Evolutionary conservation across 805 yeast genomes (phyloP).

Genomic region (Saccharomycopsis guyanensis): DNA sequence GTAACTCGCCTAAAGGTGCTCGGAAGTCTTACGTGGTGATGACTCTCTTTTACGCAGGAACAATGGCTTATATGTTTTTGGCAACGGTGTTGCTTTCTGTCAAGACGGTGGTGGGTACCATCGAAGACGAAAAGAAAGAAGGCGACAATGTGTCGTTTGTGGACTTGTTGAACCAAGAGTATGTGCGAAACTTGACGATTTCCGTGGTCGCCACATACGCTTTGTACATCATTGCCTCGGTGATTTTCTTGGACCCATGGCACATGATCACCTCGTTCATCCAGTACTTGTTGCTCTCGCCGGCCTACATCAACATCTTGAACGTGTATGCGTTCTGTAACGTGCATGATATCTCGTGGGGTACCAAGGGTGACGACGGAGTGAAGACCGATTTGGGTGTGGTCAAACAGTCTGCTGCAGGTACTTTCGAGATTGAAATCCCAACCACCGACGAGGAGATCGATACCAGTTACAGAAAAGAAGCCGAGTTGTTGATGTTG

Average conservation of each 20-base stretch:
- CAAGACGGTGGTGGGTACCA: slow-evolving; percentile 37
- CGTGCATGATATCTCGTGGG: slow-evolving; percentile 96
- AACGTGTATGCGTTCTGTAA: slow-evolving; percentile 95
- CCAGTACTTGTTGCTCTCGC: slow-evolving; percentile 79
- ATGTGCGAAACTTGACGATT: slow-evolving; percentile 78
- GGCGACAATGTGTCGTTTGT: slow-evolving; percentile 15
- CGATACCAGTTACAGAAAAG: slow-evolving; percentile 63
- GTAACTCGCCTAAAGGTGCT: slow-evolving; percentile 92
- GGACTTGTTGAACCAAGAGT: slow-evolving; percentile 52
- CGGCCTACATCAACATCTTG: slow-evolving; percentile 83
- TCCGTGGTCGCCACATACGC: slow-evolving; percentile 81
- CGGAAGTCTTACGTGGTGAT: slow-evolving; percentile 66
- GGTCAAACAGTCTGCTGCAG: slow-evolving; percentile 63
- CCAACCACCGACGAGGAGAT: slow-evolving; percentile 76
- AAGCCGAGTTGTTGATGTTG: slow-evolving; percentile 49
- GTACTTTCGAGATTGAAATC: slow-evolving; percentile 59
- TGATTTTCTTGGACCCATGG: slow-evolving; percentile 83
- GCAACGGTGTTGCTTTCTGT: slow-evolving; percentile 82
- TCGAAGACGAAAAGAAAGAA: slow-evolving; percentile 37
- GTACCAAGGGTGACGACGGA: slow-evolving; percentile 81
- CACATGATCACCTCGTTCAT: slow-evolving; percentile 83
- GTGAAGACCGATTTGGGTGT: slow-evolving; percentile 56
- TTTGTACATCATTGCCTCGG: slow-evolving; percentile 68
- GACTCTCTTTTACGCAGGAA: slow-evolving; percentile 71
- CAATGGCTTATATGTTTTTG: slow-evolving; percentile 85